Conservation (phyloP, 352 stramenopile genomes). For the Globisporangium spinosum region DNA sequence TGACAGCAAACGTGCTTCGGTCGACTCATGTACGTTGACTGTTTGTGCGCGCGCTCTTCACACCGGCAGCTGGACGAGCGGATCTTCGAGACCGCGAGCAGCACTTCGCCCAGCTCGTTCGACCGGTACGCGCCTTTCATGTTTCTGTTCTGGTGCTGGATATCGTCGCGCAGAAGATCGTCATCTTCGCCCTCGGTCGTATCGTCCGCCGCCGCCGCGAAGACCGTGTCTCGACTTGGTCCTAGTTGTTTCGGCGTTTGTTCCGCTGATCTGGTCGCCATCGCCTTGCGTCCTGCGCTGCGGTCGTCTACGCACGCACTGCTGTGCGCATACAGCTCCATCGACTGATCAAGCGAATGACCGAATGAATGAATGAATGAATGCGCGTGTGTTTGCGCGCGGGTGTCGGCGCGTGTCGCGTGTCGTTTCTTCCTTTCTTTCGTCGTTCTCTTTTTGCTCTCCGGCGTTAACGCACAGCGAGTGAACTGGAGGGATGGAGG, state of each 20-base stretch:
- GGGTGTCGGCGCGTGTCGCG: not conserved
- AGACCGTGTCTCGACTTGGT: not conserved
- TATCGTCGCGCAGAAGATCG: not conserved
- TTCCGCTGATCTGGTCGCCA: slow-evolving; percentile 7
- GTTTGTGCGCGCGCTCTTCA: not conserved
- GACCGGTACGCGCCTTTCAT: slow-evolving; percentile 18
- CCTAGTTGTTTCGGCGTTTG: not conserved
- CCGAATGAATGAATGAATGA: not conserved
- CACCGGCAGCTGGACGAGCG: slow-evolving; percentile 9
- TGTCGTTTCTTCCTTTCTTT: not conserved
- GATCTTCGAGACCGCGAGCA: slow-evolving; percentile 38
- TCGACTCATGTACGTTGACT: slow-evolving; percentile 5
- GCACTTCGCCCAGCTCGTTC: slow-evolving; percentile 47
- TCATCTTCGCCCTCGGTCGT: not conserved
- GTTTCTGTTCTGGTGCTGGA: slow-evolving; percentile 12
- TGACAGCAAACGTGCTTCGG: slow-evolving; percentile 21
- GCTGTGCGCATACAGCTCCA: slow-evolving; percentile 13
- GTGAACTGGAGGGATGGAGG: not conserved
- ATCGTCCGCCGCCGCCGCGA: not conserved
- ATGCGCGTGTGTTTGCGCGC: not conserved
- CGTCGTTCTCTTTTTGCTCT: not conserved
- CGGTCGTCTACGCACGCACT: slow-evolving; percentile 10
- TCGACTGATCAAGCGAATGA: not conserved
- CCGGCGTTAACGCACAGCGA: not conserved
- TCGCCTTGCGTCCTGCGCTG: slow-evolving; percentile 1